Base-by-base conservation (phyloP, 1,284 basidiomycete genomes). In the Ceratorhiza oryzae-sativae region DNA sequence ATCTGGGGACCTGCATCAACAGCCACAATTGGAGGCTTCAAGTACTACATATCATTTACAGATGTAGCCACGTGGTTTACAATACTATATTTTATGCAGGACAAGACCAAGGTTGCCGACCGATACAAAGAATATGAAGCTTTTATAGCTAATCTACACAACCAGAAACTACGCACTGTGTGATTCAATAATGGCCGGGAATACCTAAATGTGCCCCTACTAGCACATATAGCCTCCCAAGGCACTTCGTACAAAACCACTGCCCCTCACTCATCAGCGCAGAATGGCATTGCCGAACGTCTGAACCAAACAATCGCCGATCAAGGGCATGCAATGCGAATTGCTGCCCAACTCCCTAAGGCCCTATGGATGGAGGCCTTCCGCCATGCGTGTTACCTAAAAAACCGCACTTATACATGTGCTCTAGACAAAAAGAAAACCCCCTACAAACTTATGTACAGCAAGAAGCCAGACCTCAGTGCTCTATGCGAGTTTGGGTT, bases 401-500 rank as follows among this genome's bases (percentile, higher is more conserved):
- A 39, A 9, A 74, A 74, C 46, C 15, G 48, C 25, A 61, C 63
- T 0, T 75, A 73, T 1, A 65, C 77, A 0, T 63, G 61, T 9
- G 36, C 75, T 0, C 72, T 75, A 0, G 25, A 46, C 0, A 72
- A 73, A 1, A 13, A 13, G 13, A 62, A 53, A 3, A 78, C 77
- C 0, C 78, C 79, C 0, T 76, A 71, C 18, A 76, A 80, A 41
- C 72, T 49, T 0, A 78, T 73, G 48, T 73, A 73, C 65, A 59
- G 74, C n/a, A 15, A 18, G 6, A 77, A 77, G 56, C 78, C 77
- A 0, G 56, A 78, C 36, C 27, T 80, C 3, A 58, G 74, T 3
- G 73, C 76, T 39, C 65, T 80, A 1, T 76, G 75, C 2, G 53
- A 56, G 34, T 56, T 32, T 32, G 53, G 53, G 53, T 51, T 18